phyloP scores from a whole-genome alignment of 1,284 basidiomycete species.

The Trichosporon sp. region DNA sequence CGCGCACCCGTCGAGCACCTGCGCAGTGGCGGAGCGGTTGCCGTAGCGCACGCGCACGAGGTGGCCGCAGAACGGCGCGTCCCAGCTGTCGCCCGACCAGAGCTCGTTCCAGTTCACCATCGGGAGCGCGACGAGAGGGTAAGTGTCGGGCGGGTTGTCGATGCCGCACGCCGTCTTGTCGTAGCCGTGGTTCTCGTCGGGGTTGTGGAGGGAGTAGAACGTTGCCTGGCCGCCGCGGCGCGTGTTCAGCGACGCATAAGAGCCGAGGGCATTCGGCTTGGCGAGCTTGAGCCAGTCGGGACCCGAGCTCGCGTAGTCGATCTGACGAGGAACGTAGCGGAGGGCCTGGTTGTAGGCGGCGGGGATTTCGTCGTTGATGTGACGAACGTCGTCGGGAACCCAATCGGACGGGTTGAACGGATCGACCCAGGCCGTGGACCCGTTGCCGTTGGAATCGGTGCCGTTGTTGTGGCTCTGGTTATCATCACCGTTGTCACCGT shows the following conservation, averaged over 20 bases:
- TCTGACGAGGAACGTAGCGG: slow-evolving; percentile 4
- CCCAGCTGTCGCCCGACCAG: background rate
- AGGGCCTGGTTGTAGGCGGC: slow-evolving; percentile 2
- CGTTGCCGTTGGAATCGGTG: background rate
- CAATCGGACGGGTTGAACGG: slow-evolving; percentile 8
- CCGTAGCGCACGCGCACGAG: slow-evolving; percentile 15
- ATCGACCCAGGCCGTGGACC: background rate
- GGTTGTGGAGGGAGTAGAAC: slow-evolving; percentile 21
- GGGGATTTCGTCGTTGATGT: slow-evolving; percentile 18
- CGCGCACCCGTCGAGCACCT: slow-evolving; percentile 6
- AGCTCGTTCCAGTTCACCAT: slow-evolving; percentile 17
- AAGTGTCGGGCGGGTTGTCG: slow-evolving; percentile 16
- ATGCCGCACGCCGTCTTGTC: slow-evolving; percentile 11
- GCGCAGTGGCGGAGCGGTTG: background rate
- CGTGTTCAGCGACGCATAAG: background rate
- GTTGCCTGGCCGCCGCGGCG: slow-evolving; percentile 11
- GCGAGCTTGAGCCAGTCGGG: slow-evolving; percentile 8
- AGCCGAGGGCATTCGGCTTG: background rate
- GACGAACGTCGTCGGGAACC: slow-evolving; percentile 2
- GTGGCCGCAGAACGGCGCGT: slow-evolving; percentile 12
- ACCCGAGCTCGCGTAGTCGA: background rate
- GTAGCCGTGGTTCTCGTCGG: slow-evolving; percentile 26
- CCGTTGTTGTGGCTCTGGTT: background rate
- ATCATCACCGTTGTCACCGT: background rate
- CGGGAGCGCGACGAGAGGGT: slow-evolving; percentile 14